phyloP scores from a whole-genome alignment of 1,284 basidiomycete genomes.

The Fomitopsis schrenkii region DNA sequence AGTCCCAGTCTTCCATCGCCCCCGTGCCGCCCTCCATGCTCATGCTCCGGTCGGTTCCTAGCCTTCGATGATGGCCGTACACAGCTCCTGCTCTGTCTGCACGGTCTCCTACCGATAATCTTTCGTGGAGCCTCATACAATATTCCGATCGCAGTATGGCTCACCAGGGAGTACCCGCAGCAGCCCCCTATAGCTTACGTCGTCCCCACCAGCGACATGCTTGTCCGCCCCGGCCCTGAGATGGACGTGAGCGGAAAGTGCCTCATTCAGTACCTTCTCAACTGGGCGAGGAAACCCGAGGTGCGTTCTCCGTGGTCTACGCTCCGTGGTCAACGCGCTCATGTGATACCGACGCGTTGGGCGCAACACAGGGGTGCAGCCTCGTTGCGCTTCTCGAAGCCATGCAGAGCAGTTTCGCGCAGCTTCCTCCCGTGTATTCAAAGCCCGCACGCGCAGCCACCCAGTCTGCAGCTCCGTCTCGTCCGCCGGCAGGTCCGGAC shows the following conservation, averaged over 20 bases:
- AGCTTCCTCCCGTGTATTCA: slow-evolving; percentile 87
- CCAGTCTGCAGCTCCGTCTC: slow-evolving; percentile 18
- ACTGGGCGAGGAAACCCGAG: slow-evolving; percentile 85
- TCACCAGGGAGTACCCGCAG: slow-evolving; percentile 78
- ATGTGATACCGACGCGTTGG: slow-evolving; percentile 13
- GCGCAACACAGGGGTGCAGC: slow-evolving; percentile 56
- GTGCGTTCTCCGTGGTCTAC: slow-evolving; percentile 51
- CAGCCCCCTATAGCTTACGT: slow-evolving; percentile 90
- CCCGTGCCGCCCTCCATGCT: slow-evolving; percentile 13
- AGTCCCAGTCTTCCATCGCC: slow-evolving; percentile 17
- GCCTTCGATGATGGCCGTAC: slow-evolving; percentile 94
- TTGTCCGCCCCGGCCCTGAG: slow-evolving; percentile 72
- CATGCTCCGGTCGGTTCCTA: slow-evolving; percentile 27
- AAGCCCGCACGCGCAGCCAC: slow-evolving; percentile 50
- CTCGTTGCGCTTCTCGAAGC: slow-evolving; percentile 63
- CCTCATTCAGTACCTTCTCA: slow-evolving; percentile 60
- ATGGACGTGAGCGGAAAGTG: slow-evolving; percentile 86
- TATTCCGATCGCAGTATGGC: slow-evolving; percentile 91
- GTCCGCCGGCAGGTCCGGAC: slow-evolving; percentile 16
- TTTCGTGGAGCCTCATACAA: slow-evolving; percentile 83
- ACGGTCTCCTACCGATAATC: slow-evolving; percentile 87
- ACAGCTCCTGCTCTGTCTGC: slow-evolving; percentile 84
- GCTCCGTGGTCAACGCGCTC: slow-evolving; percentile 7
- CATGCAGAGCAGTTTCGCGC: slow-evolving; percentile 80
- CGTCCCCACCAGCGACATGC: slow-evolving; percentile 90